Conservation (phyloP, 192 early-diverging fungal genomes). For the Piromyces sp. region DNA sequence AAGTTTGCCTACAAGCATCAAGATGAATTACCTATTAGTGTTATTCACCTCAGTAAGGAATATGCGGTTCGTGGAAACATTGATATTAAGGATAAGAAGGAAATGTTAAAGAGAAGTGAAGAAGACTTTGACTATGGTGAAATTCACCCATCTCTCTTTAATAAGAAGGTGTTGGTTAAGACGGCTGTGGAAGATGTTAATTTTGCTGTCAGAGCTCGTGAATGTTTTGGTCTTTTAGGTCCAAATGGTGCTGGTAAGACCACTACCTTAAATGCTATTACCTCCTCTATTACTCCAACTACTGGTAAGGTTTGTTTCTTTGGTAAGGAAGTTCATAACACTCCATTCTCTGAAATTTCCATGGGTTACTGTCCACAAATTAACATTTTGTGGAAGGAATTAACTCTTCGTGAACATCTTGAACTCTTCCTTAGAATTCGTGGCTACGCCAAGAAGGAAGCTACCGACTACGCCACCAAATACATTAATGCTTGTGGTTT, state of each 20-base stretch:
- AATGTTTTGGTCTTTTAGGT: slow-evolving; percentile 5
- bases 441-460: slow-evolving; percentile 7
- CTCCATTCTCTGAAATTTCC: background rate
- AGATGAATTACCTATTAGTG: background rate
- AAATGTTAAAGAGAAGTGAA: background rate
- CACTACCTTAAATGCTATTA: slow-evolving; percentile 3
- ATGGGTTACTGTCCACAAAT: slow-evolving; percentile 24
- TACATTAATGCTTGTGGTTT: slow-evolving; percentile 13
- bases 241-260: slow-evolving; percentile 9
- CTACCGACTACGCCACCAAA: slow-evolving; percentile 1
- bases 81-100: background rate
- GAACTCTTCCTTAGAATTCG: slow-evolving; percentile 17
- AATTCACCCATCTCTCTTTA: background rate
- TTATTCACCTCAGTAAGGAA: background rate
- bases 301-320: background rate
- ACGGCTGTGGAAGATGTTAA: background rate
- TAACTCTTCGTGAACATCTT: slow-evolving; percentile 20
- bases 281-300: background rate
- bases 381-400: slow-evolving; percentile 14
- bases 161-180: background rate
- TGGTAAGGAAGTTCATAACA: background rate
- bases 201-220: background rate
- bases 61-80: background rate
- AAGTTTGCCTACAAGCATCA: background rate
- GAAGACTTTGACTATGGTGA: background rate